phyloP scores from a whole-genome alignment of 139 green algal species.

The Chlamydomonas applanata region DNA sequence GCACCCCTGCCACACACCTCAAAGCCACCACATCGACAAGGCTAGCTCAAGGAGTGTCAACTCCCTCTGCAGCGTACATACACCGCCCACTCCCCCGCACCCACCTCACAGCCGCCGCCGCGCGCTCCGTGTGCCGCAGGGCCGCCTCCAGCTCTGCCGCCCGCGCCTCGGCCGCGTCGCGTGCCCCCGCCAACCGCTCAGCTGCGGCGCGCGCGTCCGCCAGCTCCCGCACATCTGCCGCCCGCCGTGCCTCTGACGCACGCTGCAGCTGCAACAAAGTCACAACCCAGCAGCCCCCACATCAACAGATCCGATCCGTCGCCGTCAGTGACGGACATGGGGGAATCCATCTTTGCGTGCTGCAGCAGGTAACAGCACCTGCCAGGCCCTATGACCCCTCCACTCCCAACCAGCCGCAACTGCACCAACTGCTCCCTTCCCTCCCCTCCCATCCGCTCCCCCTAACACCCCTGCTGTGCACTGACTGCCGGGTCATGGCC shows the following conservation, averaged over 20 bases:
- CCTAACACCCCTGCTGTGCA: too few species aligned
- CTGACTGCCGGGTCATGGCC: too few species aligned
- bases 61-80: too few species aligned
- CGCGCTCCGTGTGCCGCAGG: conserved; percentile 9
- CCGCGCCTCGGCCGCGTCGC: conserved; percentile 24
- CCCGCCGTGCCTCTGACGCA: conserved; percentile 4
- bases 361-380: conserved; percentile 7
- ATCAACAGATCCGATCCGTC: too few species aligned
- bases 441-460: background rate
- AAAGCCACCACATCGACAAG: too few species aligned
- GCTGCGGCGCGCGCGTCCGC: conserved; percentile 6
- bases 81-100: background rate
- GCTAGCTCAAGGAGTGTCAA: too few species aligned
- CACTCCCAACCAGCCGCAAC: background rate
- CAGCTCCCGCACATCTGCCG: conserved; percentile 8
- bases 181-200: conserved; percentile 2
- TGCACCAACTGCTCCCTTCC: background rate
- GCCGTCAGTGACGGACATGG: too few species aligned
- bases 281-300: too few species aligned
- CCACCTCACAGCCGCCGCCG: conserved; percentile 21
- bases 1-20: too few species aligned
- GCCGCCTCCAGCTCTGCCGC: conserved; percentile 21
- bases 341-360: background rate
- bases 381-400: background rate
- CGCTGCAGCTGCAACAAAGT: background rate